phyloP scores from a whole-genome alignment of 768 basidiomycete species.

The Auricularia auricula-judae region DNA sequence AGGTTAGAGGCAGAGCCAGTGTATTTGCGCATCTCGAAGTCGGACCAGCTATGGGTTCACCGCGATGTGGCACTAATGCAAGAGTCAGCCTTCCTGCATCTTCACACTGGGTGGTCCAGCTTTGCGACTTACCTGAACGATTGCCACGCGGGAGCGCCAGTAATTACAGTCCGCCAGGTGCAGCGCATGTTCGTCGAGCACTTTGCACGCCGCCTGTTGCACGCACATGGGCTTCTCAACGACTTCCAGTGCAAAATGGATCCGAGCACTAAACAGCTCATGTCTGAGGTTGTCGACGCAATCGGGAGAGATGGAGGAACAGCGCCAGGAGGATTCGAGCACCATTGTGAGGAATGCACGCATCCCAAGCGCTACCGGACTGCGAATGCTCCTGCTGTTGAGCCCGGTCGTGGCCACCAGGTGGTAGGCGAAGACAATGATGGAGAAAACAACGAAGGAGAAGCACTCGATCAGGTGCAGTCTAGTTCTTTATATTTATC shows the following conservation, averaged over 20 bases:
- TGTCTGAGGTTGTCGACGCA: conserved; percentile 4
- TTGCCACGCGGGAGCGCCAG: neutral
- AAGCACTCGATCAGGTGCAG: too few relatives aligned
- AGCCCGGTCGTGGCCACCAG: too few relatives aligned
- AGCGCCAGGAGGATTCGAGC: conserved; percentile 6
- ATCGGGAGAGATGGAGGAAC: conserved; percentile 14
- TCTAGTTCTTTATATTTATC: too few relatives aligned
- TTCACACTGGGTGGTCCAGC: conserved; percentile 20
- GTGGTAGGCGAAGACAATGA: too few relatives aligned
- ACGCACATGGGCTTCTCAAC: conserved; percentile 7
- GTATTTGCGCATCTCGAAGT: too few relatives aligned
- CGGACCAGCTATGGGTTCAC: too few relatives aligned
- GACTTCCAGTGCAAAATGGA: conserved; percentile 10
- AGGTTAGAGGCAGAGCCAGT: too few relatives aligned
- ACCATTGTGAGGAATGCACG: conserved; percentile 15
- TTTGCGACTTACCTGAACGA: conserved; percentile 19
- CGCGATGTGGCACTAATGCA: conserved; percentile 13
- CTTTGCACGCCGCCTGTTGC: conserved; percentile 14
- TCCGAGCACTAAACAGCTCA: conserved; percentile 7
- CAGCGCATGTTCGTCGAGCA: conserved; percentile 20
- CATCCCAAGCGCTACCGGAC: conserved; percentile 14
- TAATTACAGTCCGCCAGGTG: conserved; percentile 15
- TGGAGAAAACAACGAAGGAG: too few relatives aligned
- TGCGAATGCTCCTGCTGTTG: too few relatives aligned
- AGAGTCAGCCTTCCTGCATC: conserved; percentile 14